Percentiles rank a stretch among this genome's conserved stretches.
These are phyloP conservation scores for Sarocladium kiliense DNA, from an alignment of 2,329 filamentous ascomycete genomes.

Conservation along the genomic window DNA sequence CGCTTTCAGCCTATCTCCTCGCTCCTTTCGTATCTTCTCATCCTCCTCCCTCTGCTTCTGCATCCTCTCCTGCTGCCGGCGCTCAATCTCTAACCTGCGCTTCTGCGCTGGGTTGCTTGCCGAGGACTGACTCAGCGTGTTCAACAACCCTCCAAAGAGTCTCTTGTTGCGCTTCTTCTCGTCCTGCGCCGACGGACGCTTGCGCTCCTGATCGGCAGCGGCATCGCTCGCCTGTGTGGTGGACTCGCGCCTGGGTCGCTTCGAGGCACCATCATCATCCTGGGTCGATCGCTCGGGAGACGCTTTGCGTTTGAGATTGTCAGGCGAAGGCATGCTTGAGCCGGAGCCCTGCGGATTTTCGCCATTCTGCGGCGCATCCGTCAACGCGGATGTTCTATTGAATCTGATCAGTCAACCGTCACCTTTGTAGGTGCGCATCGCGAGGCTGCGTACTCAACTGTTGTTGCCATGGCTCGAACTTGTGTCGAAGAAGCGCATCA, in stretches of 20 bases:
- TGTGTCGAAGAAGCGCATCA: not conserved
- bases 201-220: slow-evolving; percentile 19
- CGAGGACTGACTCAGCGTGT: slow-evolving; percentile 66
- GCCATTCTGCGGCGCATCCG: slow-evolving; percentile 7
- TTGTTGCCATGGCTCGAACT: slow-evolving; percentile 15
- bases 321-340: not conserved
- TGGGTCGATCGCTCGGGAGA: slow-evolving; percentile 12
- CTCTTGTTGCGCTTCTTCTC: slow-evolving; percentile 82
- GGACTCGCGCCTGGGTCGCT: slow-evolving; percentile 11
- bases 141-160: slow-evolving; percentile 78
- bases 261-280: slow-evolving; percentile 11
- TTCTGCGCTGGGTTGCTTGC: slow-evolving; percentile 58
- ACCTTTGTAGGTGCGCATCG: not conserved
- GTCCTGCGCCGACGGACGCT: slow-evolving; percentile 39
- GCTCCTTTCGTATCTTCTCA: slow-evolving; percentile 61
- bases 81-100: slow-evolving; percentile 75
- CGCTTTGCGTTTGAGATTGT: slow-evolving; percentile 16
- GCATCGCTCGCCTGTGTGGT: slow-evolving; percentile 12
- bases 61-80: slow-evolving; percentile 71
- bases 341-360: slow-evolving; percentile 1
- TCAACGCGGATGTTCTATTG: not conserved
- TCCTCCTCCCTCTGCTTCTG: slow-evolving; percentile 69
- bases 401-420: not conserved
- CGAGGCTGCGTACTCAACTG: slow-evolving; percentile 16
- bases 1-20: slow-evolving; percentile 55